Percentiles rank a stretch among this genome's conserved stretches.
Evolutionary conservation across 2,329 filamentous ascomycete species (phyloP).

Genomic region (Thermothelomyces thermophilus): DNA sequence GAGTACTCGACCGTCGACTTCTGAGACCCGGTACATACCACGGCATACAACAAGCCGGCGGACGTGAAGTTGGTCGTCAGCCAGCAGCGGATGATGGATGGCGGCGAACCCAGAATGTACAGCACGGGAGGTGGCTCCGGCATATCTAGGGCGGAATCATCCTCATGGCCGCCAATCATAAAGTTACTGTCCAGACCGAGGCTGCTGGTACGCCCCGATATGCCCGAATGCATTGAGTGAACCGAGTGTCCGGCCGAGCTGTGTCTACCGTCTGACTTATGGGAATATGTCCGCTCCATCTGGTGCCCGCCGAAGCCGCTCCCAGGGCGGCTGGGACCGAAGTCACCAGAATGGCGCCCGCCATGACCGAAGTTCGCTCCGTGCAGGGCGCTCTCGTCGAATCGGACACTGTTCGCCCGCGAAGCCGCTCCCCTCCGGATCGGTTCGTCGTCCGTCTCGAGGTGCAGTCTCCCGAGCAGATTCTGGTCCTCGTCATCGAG

Average conservation of each 20-base stretch:
- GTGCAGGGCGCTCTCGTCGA: slow-evolving; percentile 91
- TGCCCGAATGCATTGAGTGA: slow-evolving; percentile 61
- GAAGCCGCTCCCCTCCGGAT: slow-evolving; percentile 81
- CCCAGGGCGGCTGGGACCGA: slow-evolving; percentile 67
- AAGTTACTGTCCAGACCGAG: slow-evolving; percentile 74
- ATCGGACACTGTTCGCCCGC: slow-evolving; percentile 92
- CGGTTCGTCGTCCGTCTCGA: slow-evolving; percentile 82
- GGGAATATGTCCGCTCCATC: slow-evolving; percentile 81
- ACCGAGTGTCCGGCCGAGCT: slow-evolving; percentile 84
- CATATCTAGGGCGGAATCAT: slow-evolving; percentile 63
- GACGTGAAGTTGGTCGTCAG: slow-evolving; percentile 86
- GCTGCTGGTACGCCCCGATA: slow-evolving; percentile 78
- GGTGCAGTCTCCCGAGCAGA: slow-evolving; percentile 70
- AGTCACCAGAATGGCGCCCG: slow-evolving; percentile 76
- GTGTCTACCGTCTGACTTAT: slow-evolving; percentile 92
- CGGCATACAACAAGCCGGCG: slow-evolving; percentile 80
- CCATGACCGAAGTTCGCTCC: slow-evolving; percentile 71
- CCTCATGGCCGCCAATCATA: slow-evolving; percentile 54
- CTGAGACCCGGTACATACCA: slow-evolving; percentile 86
- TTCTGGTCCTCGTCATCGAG: slow-evolving; percentile 85
- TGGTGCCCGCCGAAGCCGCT: slow-evolving; percentile 72
- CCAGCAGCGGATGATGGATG: slow-evolving; percentile 94
- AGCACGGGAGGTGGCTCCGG: slow-evolving; percentile 75
- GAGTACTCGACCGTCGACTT: slow-evolving; percentile 73
- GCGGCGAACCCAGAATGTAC: slow-evolving; percentile 79